phyloP scores from a whole-genome alignment of 208 protist genomes.

The Crithidia brevicula region DNA sequence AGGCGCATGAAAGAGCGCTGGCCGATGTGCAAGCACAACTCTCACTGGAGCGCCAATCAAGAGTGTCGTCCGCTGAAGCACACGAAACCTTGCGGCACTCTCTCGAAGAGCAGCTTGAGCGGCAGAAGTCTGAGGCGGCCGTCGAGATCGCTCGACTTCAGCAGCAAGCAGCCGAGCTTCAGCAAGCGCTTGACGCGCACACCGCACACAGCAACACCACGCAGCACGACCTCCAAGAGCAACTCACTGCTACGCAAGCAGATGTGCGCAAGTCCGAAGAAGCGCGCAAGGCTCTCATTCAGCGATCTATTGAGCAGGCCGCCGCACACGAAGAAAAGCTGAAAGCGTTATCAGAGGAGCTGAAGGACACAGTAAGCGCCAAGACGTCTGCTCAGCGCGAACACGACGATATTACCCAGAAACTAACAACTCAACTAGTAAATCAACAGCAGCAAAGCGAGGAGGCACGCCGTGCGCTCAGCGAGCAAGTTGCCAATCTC shows the following conservation, averaged over 20 bases:
- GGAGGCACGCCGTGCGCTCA: neutral
- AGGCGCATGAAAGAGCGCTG: neutral
- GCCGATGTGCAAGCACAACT: no score
- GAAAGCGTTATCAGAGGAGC: neutral
- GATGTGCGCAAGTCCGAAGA: constrained; percentile 15
- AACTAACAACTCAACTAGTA: neutral
- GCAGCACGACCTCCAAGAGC: neutral
- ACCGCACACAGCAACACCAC: neutral
- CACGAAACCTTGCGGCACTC: neutral
- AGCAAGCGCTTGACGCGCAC: neutral
- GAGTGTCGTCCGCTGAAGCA: neutral
- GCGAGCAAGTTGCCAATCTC: neutral
- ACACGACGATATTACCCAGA: neutral
- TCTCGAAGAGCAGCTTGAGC: constrained; percentile 6
- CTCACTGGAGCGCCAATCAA: no score
- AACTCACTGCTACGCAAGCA: neutral
- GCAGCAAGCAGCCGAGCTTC: neutral
- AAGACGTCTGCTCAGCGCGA: neutral
- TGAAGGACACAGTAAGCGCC: neutral
- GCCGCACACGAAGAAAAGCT: neutral
- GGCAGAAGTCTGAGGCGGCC: constrained; percentile 9
- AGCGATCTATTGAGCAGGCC: neutral
- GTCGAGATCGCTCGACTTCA: constrained; percentile 1
- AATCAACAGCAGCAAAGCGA: neutral
- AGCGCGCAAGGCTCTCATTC: neutral